Conservation (phyloP, 2,329 filamentous ascomycete genomes). For the Diaporthe sp. region DNA sequence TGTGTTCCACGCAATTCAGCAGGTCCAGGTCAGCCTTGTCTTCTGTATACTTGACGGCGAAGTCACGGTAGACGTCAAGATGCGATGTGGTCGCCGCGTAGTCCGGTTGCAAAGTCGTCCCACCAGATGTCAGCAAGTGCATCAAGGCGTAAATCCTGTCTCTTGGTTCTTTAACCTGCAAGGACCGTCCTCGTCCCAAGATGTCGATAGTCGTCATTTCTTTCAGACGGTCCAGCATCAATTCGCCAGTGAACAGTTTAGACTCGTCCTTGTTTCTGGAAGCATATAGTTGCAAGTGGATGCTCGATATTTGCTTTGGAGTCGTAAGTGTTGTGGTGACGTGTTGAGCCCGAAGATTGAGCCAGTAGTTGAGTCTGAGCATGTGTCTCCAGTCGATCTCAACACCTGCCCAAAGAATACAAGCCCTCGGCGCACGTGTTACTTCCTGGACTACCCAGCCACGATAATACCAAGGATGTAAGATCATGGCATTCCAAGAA, state of each 20-base stretch:
- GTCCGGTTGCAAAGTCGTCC: constrained; percentile 10
- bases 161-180: constrained; percentile 14
- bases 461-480: neutral
- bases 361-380: neutral
- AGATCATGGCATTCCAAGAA: neutral
- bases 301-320: neutral
- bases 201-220: neutral
- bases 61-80: constrained; percentile 28
- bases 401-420: neutral
- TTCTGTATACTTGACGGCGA: constrained; percentile 9
- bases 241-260: neutral
- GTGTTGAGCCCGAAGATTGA: neutral
- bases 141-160: constrained; percentile 34
- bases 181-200: neutral
- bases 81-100: neutral
- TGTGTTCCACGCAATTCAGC: neutral
- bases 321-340: neutral
- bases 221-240: neutral
- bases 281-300: neutral
- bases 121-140: neutral
- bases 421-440: neutral
- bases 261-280: neutral
- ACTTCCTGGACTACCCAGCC: neutral
- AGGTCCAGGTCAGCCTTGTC: constrained; percentile 19
- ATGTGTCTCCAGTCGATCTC: neutral